These are phyloP conservation scores for Schizosaccharomyces cryophilus DNA, from an alignment of 805 yeast genomes.

Conservation along the genomic window DNA sequence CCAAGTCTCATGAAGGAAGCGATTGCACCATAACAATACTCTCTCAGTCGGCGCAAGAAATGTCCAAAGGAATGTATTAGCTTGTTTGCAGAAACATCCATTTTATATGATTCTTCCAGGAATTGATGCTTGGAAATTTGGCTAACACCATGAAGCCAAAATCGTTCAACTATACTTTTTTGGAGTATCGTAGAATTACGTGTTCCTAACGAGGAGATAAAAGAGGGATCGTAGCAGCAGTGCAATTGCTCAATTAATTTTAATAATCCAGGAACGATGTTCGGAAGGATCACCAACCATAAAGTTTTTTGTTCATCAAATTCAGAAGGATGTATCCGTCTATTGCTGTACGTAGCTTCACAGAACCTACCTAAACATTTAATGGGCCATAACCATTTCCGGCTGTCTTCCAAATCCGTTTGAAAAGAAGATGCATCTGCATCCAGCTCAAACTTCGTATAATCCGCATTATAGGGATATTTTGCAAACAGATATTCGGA, in stretches of 20 bases:
- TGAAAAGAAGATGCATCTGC: constrained; percentile 61
- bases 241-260: constrained; percentile 75
- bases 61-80: constrained; percentile 97
- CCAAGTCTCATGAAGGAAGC: constrained; percentile 78
- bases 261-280: constrained; percentile 72
- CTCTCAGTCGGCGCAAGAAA: constrained; percentile 81
- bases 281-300: constrained; percentile 86
- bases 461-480: constrained; percentile 54
- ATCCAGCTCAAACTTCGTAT: constrained; percentile 66
- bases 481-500: constrained; percentile 60
- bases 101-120: constrained; percentile 78
- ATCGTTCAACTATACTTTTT: constrained; percentile 71
- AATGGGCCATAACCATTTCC: constrained; percentile 87
- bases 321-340: constrained; percentile 37
- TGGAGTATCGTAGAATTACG: constrained; percentile 84
- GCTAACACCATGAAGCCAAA: constrained; percentile 97
- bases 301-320: constrained; percentile 50
- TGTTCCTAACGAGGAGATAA: constrained; percentile 68
- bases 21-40: constrained; percentile 73
- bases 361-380: constrained; percentile 85
- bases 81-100: constrained; percentile 79
- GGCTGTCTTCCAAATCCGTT: constrained; percentile 57
- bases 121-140: constrained; percentile 84
- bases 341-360: constrained; percentile 82
- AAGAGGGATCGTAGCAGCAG: constrained; percentile 78